phyloP scores from a whole-genome alignment of 2,329 filamentous ascomycete genomes.

The Fusarium sacchari region DNA sequence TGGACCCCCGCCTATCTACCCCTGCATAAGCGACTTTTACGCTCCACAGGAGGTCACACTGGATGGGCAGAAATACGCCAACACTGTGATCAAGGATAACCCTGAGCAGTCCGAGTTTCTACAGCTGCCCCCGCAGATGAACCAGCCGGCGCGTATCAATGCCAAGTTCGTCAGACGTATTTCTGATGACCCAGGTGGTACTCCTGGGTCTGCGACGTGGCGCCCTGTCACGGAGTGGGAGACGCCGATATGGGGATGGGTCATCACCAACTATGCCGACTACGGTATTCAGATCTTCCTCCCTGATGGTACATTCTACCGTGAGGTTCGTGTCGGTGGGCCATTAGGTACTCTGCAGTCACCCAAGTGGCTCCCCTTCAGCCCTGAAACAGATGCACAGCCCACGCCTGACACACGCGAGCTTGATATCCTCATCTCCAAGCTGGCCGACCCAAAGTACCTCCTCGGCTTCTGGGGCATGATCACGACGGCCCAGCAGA shows the following conservation, averaged over 20 bases:
- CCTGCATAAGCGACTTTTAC: constrained; percentile 50
- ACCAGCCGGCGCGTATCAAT: constrained; percentile 52
- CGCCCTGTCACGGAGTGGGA: constrained; percentile 48
- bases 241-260: constrained; percentile 55
- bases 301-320: constrained; percentile 54
- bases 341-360: constrained; percentile 29
- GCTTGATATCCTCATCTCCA: constrained; percentile 44
- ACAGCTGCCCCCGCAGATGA: constrained; percentile 55
- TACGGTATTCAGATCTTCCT: constrained; percentile 55
- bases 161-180: constrained; percentile 44
- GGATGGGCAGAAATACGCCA: constrained; percentile 32
- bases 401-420: constrained; percentile 32
- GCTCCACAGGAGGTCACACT: constrained; percentile 44
- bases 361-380: constrained; percentile 51
- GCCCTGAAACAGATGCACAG: neutral
- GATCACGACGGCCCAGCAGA: constrained; percentile 46
- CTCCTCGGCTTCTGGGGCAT: constrained; percentile 49
- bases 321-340: constrained; percentile 52
- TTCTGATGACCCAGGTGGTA: neutral
- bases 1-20: constrained; percentile 41
- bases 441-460: constrained; percentile 41
- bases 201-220: neutral
- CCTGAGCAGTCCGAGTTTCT: constrained; percentile 47
- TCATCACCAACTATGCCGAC: constrained; percentile 55
- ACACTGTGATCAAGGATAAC: constrained; percentile 33